These are phyloP conservation scores for Debaryomyces maramus DNA, from an alignment of 805 yeast genomes.

Conservation along the genomic window DNA sequence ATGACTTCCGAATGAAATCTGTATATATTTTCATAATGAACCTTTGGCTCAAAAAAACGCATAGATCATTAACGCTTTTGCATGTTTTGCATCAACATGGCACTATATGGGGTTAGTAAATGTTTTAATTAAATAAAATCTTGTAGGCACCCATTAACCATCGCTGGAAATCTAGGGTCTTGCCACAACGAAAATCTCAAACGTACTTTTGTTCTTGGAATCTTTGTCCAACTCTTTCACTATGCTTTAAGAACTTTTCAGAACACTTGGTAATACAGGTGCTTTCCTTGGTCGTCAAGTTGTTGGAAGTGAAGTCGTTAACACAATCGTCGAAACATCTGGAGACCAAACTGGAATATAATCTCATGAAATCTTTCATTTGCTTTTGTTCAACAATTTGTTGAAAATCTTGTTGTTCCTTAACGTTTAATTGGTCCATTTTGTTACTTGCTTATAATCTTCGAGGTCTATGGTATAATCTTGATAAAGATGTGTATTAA, in stretches of 20 bases:
- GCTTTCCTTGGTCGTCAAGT: constrained; percentile 81
- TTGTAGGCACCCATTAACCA: too few species aligned
- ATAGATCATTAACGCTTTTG: constrained; percentile 19
- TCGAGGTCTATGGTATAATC: too few species aligned
- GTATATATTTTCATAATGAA: background rate
- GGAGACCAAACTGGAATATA: constrained; percentile 90
- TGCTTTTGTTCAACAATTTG: constrained; percentile 95
- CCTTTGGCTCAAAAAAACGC: background rate
- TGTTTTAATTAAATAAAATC: too few species aligned
- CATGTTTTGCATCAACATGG: constrained; percentile 72
- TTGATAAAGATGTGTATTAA: background rate
- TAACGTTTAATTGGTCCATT: constrained; percentile 93
- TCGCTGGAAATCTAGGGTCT: too few species aligned
- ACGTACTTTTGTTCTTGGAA: constrained; percentile 93
- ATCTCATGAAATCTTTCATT: constrained; percentile 98
- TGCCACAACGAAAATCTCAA: too few species aligned
- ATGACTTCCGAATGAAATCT: background rate
- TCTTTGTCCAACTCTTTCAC: constrained; percentile 97
- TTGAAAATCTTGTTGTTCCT: constrained; percentile 96
- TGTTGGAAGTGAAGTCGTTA: constrained; percentile 93
- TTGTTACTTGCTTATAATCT: constrained; percentile 17
- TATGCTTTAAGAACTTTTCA: constrained; percentile 95
- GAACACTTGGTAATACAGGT: constrained; percentile 88
- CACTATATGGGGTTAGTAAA: constrained; percentile 38
- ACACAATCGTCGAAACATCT: constrained; percentile 98